Percentiles rank a stretch among this genome's conserved stretches.
phyloP scores from a whole-genome alignment of 1,139 yeast species.

The Taiozyma sp. region DNA sequence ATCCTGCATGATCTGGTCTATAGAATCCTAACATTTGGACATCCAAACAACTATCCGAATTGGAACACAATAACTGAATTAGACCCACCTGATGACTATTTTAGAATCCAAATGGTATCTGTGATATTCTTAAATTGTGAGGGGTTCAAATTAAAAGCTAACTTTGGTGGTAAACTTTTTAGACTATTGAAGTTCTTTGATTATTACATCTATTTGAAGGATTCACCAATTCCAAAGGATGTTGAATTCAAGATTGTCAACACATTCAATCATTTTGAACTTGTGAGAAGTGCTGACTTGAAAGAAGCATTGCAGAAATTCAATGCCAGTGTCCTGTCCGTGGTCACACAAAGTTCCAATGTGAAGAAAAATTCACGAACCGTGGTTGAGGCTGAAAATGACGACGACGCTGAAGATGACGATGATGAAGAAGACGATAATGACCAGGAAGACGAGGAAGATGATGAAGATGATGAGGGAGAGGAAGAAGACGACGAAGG shows the following conservation, averaged over 20 bases:
- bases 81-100: slow-evolving; percentile 68
- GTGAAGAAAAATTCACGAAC: slow-evolving; percentile 20
- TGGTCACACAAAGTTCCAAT: background rate
- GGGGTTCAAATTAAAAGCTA: slow-evolving; percentile 11
- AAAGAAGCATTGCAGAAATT: slow-evolving; percentile 39
- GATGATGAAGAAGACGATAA: slow-evolving; percentile 19
- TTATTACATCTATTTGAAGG: slow-evolving; percentile 66
- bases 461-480: slow-evolving; percentile 20
- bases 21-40: slow-evolving; percentile 62
- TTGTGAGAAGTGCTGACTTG: slow-evolving; percentile 36
- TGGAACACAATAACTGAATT: slow-evolving; percentile 38
- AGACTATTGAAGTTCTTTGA: slow-evolving; percentile 63
- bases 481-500: slow-evolving; percentile 23
- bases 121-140: slow-evolving; percentile 28
- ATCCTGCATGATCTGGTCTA: slow-evolving; percentile 53
- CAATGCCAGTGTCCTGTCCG: slow-evolving; percentile 21
- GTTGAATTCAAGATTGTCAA: slow-evolving; percentile 49
- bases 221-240: slow-evolving; percentile 63
- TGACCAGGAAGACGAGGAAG: slow-evolving; percentile 17
- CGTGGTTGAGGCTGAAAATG: slow-evolving; percentile 25
- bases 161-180: slow-evolving; percentile 24
- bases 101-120: slow-evolving; percentile 58
- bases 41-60: slow-evolving; percentile 57
- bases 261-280: slow-evolving; percentile 34
- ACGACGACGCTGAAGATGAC: slow-evolving; percentile 22